phyloP scores from a whole-genome alignment of 495 filamentous ascomycete species.

The Xylaria intraflava region DNA sequence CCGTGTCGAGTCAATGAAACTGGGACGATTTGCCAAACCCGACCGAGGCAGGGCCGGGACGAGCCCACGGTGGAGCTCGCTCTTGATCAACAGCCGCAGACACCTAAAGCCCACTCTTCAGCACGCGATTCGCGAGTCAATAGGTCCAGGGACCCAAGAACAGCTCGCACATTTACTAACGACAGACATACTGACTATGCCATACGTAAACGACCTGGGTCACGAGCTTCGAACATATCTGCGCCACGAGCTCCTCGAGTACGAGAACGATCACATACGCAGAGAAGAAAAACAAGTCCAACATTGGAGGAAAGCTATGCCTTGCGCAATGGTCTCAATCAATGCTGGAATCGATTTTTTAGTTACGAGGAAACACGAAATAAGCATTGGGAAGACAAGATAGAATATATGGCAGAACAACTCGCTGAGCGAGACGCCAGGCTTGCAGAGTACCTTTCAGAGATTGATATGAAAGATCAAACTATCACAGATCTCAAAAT shows the following conservation, averaged over 20 bases:
- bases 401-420: slow-evolving; percentile 15
- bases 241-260: slow-evolving; percentile 11
- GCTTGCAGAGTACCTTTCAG: slow-evolving; percentile 17
- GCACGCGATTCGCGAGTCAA: background rate
- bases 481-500: slow-evolving; percentile 21
- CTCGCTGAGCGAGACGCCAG: slow-evolving; percentile 15
- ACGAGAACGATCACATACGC: background rate
- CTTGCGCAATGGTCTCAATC: slow-evolving; percentile 12
- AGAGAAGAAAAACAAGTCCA: slow-evolving; percentile 3
- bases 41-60: background rate
- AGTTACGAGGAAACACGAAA: slow-evolving; percentile 15
- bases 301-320: slow-evolving; percentile 8
- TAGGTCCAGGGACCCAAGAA: background rate
- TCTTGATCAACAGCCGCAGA: background rate
- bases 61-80: no score
- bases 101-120: background rate
- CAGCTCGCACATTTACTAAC: background rate
- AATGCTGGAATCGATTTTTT: slow-evolving; percentile 19
- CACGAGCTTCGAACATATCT: slow-evolving; percentile 21
- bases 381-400: slow-evolving; percentile 20
- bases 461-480: slow-evolving; percentile 14
- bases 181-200: background rate
- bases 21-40: background rate
- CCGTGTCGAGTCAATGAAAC: background rate
- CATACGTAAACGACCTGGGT: slow-evolving; percentile 12